Percentiles rank a stretch among this genome's conserved stretches.
These are phyloP conservation scores for Neurospora sp. DNA, from an alignment of 495 filamentous ascomycete species.

Conservation along the genomic window DNA sequence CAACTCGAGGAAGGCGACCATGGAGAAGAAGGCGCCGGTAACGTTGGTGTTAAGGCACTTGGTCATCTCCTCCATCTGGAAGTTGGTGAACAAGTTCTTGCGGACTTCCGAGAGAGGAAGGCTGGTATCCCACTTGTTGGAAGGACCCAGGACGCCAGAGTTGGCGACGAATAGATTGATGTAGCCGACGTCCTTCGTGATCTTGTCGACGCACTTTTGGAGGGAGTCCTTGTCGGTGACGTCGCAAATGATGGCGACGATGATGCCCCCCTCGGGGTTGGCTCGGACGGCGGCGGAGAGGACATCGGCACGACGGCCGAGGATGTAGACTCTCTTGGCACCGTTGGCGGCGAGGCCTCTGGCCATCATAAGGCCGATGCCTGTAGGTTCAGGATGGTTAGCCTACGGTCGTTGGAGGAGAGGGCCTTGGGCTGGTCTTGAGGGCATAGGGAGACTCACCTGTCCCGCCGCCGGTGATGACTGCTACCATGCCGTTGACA, in stretches of 20 bases:
- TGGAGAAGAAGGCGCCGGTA: slow-evolving; percentile 50
- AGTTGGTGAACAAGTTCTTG: slow-evolving; percentile 24
- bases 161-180: slow-evolving; percentile 60
- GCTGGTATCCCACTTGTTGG: slow-evolving; percentile 20
- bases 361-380: slow-evolving; percentile 57
- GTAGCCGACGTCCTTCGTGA: slow-evolving; percentile 28
- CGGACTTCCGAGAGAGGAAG: slow-evolving; percentile 32
- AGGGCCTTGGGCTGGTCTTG: not conserved
- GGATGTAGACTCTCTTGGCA: slow-evolving; percentile 57
- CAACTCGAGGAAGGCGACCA: slow-evolving; percentile 53
- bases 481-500: slow-evolving; percentile 50
- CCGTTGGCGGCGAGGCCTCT: slow-evolving; percentile 53
- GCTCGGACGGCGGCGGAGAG: slow-evolving; percentile 29
- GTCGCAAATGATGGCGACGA: slow-evolving; percentile 53
- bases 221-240: slow-evolving; percentile 54
- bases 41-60: slow-evolving; percentile 47
- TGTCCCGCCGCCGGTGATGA: slow-evolving; percentile 51
- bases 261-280: slow-evolving; percentile 15
- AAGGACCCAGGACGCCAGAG: slow-evolving; percentile 40
- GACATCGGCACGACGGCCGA: slow-evolving; percentile 47
- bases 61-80: slow-evolving; percentile 41
- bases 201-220: slow-evolving; percentile 42
- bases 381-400: slow-evolving; percentile 19
- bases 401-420: no score
- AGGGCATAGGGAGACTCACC: slow-evolving; percentile 23